Evolutionary conservation across 768 basidiomycete genomes (phyloP), one percentile per base, ranked within the genome.

Genomic region (Pseudohyphozyma bogoriensis): DNA sequence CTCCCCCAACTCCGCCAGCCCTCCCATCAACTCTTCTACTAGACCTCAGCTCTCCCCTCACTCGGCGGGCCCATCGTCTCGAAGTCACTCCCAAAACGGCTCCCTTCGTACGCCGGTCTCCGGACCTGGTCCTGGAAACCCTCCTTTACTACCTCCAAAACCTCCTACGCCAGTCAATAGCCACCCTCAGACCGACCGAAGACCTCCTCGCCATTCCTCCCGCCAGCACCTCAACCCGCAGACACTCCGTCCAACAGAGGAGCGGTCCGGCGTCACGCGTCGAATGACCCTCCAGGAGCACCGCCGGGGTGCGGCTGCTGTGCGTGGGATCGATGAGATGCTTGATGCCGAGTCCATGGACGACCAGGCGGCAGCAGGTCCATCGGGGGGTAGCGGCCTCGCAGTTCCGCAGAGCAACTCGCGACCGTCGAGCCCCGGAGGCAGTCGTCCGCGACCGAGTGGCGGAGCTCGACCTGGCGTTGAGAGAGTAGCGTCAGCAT

Each of bases 201-300:
- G 6, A 15, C 40, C 40, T n/a, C 42, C 20, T 2, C 42, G 22
- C 3, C 42, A 20, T n/a, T 44, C 42, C 42, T 44, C 42, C 16
- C 22, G 20, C 42, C 42, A 22, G 22, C 42, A 24, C 42, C 42
- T 44, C 42, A n/a, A 44, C 42, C 20, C 42, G 42, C 12, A 20
- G 42, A n/a, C 8, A 6, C 12, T 8, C 22, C 12, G 42, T 20
- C 3, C 42, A 44, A 44, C 22, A 44, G 15, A n/a, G n/a, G 51
- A 24, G 10, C 22, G 51, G 16, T 8, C 36, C 15, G 35, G 24
- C 18, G 36, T 64, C 4, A 54, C 54, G 3, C 65, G 65, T 0
- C 58, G 59, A 1, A 45, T 63, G 37, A 66, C 65, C 13, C 49
- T 66, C 18, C 60, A 61, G 0, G 61, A 66, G 31, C 61, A 66